Base-by-base conservation (phyloP, 73 alveolate species). In the Stentor coeruleus region DNA sequence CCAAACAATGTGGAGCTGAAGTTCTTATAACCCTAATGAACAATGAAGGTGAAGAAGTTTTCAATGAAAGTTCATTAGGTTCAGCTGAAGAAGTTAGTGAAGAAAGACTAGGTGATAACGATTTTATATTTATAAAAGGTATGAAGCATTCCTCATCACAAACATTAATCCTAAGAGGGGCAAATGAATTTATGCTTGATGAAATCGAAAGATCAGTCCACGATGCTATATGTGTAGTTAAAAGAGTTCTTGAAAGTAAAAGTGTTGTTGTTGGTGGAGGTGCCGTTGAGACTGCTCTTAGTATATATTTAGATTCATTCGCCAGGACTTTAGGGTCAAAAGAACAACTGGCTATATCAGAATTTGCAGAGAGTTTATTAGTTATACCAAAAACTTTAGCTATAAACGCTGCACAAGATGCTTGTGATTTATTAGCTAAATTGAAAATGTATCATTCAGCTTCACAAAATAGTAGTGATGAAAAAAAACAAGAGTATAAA, bases 231-330 rank as follows among this genome's bases (percentile, higher is more conserved):
- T 96, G 99, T 84, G 98, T 96, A 30, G 96, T 96, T 20, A 96
- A 96, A 91, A 91, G 99, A 89, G 96, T 96, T 38, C 93, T 96
- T 82, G 98, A 96, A 86, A 82, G 93, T 41, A 91, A 88, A 15
- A 86, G 83, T 0, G 94, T 98, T 80, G 99, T 96, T n/a, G 95
- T 98, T 0, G 99, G 99, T 39, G 99, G 99, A 60, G 99, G 99
- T 38, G 98, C 99, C 37, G 99, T 96, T 28, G 99, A 98, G 84
- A 97, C 94, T 40, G 97, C 99, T 31, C 90, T 98, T 49, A 95
- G 98, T 81, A 85, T 98, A 58, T 89, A 92, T 84, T 84, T 97
- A 38, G 99, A 98, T 81, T 98, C 95, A 74, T 86, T 74, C 82
- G 95, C 98, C 31, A 92, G 99, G 84, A 94, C 95, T 41, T 85